A percentile compares a stretch with the other conserved stretches of the same genome.
These are phyloP conservation scores for Cercophora scortea DNA, from an alignment of 495 filamentous ascomycete species.

Conservation along the genomic window DNA sequence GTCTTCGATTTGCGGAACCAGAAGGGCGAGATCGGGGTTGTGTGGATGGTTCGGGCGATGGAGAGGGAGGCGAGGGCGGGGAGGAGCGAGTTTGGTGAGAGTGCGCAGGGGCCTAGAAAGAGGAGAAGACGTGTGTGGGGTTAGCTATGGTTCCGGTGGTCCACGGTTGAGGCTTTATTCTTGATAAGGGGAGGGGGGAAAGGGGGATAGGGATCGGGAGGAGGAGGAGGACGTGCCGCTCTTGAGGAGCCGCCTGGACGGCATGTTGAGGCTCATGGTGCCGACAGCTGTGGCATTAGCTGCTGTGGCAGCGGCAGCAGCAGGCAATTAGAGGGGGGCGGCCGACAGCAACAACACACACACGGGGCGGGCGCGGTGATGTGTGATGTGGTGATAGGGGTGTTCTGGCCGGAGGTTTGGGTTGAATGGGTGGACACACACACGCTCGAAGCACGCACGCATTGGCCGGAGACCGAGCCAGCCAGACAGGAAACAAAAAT, in stretches of 20 bases:
- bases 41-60: slow-evolving; percentile 20
- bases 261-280: slow-evolving; percentile 38
- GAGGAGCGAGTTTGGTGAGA: slow-evolving; percentile 6
- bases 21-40: slow-evolving; percentile 24
- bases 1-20: slow-evolving; percentile 16
- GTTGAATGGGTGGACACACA: too few species aligned
- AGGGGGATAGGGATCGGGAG: neutral
- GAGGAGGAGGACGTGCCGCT: slow-evolving; percentile 23
- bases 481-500: too few species aligned
- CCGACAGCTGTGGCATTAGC: slow-evolving; percentile 19
- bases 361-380: too few species aligned
- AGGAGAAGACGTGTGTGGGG: too few species aligned
- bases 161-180: neutral
- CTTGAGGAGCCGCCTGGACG: slow-evolving; percentile 32
- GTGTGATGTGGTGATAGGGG: too few species aligned
- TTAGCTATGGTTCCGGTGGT: neutral
- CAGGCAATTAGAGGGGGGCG: neutral
- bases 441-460: too few species aligned
- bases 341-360: too few species aligned
- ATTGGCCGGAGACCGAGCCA: too few species aligned
- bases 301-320: neutral
- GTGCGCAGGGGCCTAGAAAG: neutral
- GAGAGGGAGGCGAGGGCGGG: slow-evolving; percentile 12
- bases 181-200: neutral
- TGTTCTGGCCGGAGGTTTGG: too few species aligned